These are phyloP conservation scores for Periconia digitata DNA, from an alignment of 2,329 filamentous ascomycete species.

Conservation along the genomic window DNA sequence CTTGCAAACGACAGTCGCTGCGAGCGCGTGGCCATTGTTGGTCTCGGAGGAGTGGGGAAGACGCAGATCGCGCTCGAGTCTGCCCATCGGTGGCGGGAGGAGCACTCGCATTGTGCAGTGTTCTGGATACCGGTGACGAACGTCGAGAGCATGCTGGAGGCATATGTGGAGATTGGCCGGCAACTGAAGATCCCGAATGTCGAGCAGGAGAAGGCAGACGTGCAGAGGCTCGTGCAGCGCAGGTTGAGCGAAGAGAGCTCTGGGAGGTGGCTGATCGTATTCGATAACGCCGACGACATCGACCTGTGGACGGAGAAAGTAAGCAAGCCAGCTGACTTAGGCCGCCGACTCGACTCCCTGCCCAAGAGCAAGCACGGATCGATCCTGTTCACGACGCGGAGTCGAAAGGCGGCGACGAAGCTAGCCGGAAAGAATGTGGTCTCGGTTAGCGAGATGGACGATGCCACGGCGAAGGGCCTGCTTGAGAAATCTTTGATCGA, in stretches of 20 bases:
- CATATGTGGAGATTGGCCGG: not conserved
- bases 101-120: constrained; percentile 8
- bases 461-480: not conserved
- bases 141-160: constrained; percentile 13
- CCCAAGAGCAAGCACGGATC: constrained; percentile 28
- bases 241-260: not conserved
- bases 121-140: constrained; percentile 16
- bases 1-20: no score
- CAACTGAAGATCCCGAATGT: not conserved
- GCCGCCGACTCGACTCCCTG: constrained; percentile 23
- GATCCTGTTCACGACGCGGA: constrained; percentile 30
- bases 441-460: constrained; percentile 4
- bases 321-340: not conserved
- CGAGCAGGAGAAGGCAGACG: not conserved
- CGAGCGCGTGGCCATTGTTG: constrained; percentile 17
- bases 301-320: constrained; percentile 13
- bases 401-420: constrained; percentile 4
- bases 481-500: constrained; percentile 13
- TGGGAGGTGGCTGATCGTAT: constrained; percentile 44
- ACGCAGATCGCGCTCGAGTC: constrained; percentile 25
- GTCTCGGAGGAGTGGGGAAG: constrained; percentile 27
- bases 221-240: not conserved
- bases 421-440: constrained; percentile 19
- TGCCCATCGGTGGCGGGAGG: constrained; percentile 19
- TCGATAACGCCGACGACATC: constrained; percentile 50